Evolutionary conservation across 495 filamentous ascomycete genomes (phyloP).

Genomic region (Oidiodendron maius): DNA sequence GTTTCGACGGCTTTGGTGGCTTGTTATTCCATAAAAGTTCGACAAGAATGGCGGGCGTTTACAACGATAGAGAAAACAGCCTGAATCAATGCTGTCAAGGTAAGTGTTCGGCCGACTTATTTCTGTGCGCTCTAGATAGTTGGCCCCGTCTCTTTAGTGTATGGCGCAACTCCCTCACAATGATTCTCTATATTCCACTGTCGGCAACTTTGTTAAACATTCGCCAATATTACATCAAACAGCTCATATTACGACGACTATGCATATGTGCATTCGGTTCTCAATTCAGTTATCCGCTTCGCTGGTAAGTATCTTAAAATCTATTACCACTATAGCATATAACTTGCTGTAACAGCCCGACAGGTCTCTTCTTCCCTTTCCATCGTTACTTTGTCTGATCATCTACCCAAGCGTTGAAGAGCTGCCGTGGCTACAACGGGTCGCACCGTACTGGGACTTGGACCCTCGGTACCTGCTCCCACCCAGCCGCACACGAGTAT

Average conservation of each 20-base stretch:
- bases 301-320: neutral
- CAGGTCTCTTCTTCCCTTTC: slow-evolving; percentile 53
- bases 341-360: neutral
- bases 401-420: slow-evolving; percentile 57
- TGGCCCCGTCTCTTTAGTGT: neutral
- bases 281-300: neutral
- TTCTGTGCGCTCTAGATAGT: neutral
- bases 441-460: slow-evolving; percentile 1
- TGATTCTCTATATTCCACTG: neutral
- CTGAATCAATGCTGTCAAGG: neutral
- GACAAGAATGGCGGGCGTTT: neutral
- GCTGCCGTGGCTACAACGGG: neutral
- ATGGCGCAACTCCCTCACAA: neutral
- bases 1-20: no score
- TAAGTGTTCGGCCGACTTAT: neutral
- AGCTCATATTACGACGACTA: neutral
- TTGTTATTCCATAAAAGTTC: neutral
- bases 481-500: no score
- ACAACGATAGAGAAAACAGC: neutral
- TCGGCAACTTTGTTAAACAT: neutral
- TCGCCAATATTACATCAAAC: neutral
- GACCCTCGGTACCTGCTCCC: neutral
- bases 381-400: slow-evolving; percentile 59
- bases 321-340: neutral
- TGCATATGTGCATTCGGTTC: neutral